phyloP scores from a whole-genome alignment of 768 basidiomycete genomes.

The Tulasnella sp. region DNA sequence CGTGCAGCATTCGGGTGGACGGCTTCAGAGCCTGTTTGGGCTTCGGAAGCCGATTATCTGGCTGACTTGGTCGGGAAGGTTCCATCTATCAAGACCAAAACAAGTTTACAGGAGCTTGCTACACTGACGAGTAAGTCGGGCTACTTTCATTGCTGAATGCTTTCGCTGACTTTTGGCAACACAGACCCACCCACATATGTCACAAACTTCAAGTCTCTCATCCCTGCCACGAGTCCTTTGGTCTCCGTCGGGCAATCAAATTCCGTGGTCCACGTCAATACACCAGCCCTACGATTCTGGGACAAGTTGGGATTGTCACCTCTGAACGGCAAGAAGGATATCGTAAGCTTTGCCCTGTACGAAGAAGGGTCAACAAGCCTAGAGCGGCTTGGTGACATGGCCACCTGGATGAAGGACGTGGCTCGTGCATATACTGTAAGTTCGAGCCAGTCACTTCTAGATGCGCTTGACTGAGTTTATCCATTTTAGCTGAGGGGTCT shows the following conservation, averaged over 20 bases:
- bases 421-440: constrained; percentile 58
- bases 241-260: constrained; percentile 66
- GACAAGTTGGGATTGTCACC: constrained; percentile 76
- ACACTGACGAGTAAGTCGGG: constrained; percentile 41
- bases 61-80: constrained; percentile 8
- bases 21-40: constrained; percentile 13
- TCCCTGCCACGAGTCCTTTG: constrained; percentile 40
- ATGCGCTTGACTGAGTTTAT: constrained; percentile 19
- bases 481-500: constrained; percentile 55
- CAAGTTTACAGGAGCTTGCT: constrained; percentile 44
- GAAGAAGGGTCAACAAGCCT: constrained; percentile 55
- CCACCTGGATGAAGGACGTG: constrained; percentile 57
- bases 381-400: constrained; percentile 44
- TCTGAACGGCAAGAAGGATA: constrained; percentile 64
- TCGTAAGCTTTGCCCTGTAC: constrained; percentile 63
- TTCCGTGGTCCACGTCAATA: constrained; percentile 62
- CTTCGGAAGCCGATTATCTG: constrained; percentile 12
- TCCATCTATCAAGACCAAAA: constrained; percentile 3
- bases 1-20: constrained; percentile 9
- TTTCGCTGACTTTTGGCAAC: background rate
- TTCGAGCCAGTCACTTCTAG: constrained; percentile 20
- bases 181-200: constrained; percentile 12
- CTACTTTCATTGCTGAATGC: background rate
- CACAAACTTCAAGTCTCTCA: constrained; percentile 12
- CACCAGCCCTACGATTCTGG: constrained; percentile 77